These are phyloP conservation scores for Odontarrhena argentea DNA, from an alignment of 345 rosid genomes.

Conservation along the genomic window DNA sequence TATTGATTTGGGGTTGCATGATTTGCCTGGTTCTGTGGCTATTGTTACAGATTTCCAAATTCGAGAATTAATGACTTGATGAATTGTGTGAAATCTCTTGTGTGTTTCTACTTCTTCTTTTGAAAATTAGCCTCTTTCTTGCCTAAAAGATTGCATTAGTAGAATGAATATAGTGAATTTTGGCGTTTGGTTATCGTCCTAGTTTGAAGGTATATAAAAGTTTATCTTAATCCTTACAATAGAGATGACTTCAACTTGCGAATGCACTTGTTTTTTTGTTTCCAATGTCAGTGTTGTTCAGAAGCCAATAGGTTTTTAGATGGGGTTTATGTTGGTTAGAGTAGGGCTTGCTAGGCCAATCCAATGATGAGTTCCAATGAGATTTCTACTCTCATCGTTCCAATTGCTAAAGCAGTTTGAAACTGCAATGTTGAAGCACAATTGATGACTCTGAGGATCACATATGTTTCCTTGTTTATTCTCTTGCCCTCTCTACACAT, in stretches of 20 bases:
- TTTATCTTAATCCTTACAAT: background rate
- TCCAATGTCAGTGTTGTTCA: background rate
- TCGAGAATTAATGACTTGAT: too few species aligned
- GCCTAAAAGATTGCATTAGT: too few species aligned
- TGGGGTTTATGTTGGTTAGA: too few species aligned
- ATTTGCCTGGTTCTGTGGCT: background rate
- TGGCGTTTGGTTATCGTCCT: background rate
- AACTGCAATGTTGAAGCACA: conserved; percentile 37
- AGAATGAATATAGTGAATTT: too few species aligned
- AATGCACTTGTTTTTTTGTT: background rate
- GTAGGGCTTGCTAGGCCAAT: conserved; percentile 7
- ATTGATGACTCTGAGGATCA: conserved; percentile 38
- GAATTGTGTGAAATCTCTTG: too few species aligned
- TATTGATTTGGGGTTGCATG: too few species aligned
- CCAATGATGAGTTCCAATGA: conserved; percentile 42
- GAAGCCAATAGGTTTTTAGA: too few species aligned
- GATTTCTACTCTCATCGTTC: conserved; percentile 25
- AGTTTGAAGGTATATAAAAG: background rate
- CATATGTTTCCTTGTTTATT: too few species aligned
- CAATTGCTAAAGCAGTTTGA: conserved; percentile 41
- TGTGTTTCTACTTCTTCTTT: too few species aligned
- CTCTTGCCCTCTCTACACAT: too few species aligned
- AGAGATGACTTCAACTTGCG: background rate
- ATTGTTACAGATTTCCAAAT: too few species aligned
- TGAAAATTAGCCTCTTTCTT: too few species aligned